Base-by-base conservation (phyloP, 306 rosid genomes). In the Ochetophila trinervis region DNA sequence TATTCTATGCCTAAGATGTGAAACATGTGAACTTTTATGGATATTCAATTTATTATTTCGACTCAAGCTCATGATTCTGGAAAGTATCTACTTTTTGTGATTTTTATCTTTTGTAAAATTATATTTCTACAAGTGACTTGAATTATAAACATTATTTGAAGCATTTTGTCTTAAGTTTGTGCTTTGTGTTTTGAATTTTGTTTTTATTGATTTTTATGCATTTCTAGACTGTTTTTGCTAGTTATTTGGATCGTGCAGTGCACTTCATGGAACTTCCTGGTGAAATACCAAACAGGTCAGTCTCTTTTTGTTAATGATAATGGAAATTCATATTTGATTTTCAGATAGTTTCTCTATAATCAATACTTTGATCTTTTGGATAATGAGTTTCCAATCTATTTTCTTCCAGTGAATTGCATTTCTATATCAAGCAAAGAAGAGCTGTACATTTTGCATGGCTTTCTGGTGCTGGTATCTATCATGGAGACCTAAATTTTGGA, bases 241-340 rank as follows among this genome's bases (percentile, higher is more conserved):
- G 94, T 83, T 93, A 93, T 76, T 70, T 80, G 66, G 94, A 86
- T 13, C 91, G 91, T 68, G 83, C 89, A 0, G 96, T 93, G 67
- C 97, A 84, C 84, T 93, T 93, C 80, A 93, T 93, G 98, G 95
- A 85, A 74, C 97, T 93, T 79, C 98, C 98, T 16, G 97, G 98
- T 11, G 96, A 93, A 73, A 86, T 93, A 77, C 93, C 87, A 24
- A 86, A 93, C 83, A 93, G 98, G 98, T 76, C 84, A 85, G 80
- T 77, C 37, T 48, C 20, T 42, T 30, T 55, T 14, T 45, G 62
- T 50, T 50, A 44, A 60, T 19, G 34, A 21, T 52, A 66, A 17
- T 73, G 8, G 16, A n/a, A 19, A 1, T 52, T 54, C 9, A 57
- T 49, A 21, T 18, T 67, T 19, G 62, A 24, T 22, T 50, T 66